These are phyloP conservation scores for Mortierella sp. DNA, from an alignment of 371 early-diverging fungal genomes.

Conservation along the genomic window DNA sequence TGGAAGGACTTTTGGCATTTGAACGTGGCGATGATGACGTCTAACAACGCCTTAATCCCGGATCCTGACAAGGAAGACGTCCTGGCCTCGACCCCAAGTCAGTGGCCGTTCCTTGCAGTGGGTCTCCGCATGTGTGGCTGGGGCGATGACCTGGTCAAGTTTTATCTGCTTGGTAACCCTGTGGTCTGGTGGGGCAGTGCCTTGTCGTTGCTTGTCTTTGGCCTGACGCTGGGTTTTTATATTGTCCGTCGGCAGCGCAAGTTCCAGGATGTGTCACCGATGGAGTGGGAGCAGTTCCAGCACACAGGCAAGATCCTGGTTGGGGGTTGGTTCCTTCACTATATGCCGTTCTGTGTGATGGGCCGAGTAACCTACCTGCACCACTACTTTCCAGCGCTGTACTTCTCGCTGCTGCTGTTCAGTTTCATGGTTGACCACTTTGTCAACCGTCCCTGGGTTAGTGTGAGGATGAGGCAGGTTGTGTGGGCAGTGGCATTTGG, in stretches of 20 bases:
- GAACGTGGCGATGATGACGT: constrained; percentile 98
- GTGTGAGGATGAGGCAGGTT: constrained; percentile 36
- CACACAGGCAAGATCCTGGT: constrained; percentile 77
- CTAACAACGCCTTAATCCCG: constrained; percentile 97
- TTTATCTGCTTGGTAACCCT: constrained; percentile 97
- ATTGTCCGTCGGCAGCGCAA: constrained; percentile 77
- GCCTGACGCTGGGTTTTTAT: constrained; percentile 61
- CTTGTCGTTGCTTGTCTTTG: constrained; percentile 70
- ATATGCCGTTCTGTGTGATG: constrained; percentile 97
- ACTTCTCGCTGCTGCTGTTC: constrained; percentile 89
- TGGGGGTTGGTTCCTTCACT: constrained; percentile 97
- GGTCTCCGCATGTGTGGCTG: constrained; percentile 99
- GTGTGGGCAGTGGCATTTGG: constrained; percentile 63
- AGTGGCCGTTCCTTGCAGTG: constrained; percentile 95
- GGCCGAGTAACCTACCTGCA: constrained; percentile 98
- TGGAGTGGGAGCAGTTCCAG: constrained; percentile 81
- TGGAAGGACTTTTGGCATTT: constrained; percentile 91
- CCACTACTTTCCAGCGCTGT: constrained; percentile 99
- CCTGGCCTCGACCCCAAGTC: constrained; percentile 88
- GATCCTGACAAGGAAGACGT: constrained; percentile 96
- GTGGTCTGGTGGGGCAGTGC: constrained; percentile 94
- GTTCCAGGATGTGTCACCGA: constrained; percentile 68
- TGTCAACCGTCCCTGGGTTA: constrained; percentile 20
- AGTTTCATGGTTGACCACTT: constrained; percentile 83
- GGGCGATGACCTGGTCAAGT: constrained; percentile 92